Evolutionary conservation across 805 yeast species (phyloP).

Genomic region (Metschnikowia matae): DNA sequence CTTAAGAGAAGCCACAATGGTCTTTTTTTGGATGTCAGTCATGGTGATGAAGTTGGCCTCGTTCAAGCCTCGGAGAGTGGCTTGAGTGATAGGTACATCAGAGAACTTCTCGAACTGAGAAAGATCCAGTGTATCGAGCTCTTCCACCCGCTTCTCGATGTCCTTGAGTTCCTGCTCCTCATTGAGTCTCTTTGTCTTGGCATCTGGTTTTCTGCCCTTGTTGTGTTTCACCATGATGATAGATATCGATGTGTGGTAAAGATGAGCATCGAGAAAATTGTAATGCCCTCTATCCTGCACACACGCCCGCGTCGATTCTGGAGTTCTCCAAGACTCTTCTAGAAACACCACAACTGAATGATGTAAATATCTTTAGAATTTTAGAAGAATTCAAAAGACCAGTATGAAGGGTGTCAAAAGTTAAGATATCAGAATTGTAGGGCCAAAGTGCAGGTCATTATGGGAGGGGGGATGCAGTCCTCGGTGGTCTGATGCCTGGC

Average conservation of each 20-base stretch:
- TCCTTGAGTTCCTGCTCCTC: constrained; percentile 35
- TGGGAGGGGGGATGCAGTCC: too few species aligned
- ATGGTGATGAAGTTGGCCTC: constrained; percentile 73
- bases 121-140: constrained; percentile 39
- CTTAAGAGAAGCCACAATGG: constrained; percentile 72
- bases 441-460: too few species aligned
- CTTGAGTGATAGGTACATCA: constrained; percentile 70
- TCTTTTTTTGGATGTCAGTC: constrained; percentile 81
- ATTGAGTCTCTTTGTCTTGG: constrained; percentile 21
- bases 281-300: neutral
- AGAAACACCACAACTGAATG: too few species aligned
- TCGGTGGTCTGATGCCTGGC: neutral
- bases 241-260: neutral
- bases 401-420: too few species aligned
- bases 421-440: neutral
- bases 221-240: constrained; percentile 14
- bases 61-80: constrained; percentile 66
- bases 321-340: neutral
- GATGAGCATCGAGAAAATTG: constrained; percentile 14
- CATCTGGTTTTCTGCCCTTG: constrained; percentile 17
- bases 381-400: neutral
- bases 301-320: neutral
- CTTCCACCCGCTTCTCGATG: constrained; percentile 50
- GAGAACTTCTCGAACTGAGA: constrained; percentile 40
- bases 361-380: neutral